These are phyloP conservation scores for Elsinoe necatrix DNA, from an alignment of 2,329 filamentous ascomycete species.

Conservation along the genomic window DNA sequence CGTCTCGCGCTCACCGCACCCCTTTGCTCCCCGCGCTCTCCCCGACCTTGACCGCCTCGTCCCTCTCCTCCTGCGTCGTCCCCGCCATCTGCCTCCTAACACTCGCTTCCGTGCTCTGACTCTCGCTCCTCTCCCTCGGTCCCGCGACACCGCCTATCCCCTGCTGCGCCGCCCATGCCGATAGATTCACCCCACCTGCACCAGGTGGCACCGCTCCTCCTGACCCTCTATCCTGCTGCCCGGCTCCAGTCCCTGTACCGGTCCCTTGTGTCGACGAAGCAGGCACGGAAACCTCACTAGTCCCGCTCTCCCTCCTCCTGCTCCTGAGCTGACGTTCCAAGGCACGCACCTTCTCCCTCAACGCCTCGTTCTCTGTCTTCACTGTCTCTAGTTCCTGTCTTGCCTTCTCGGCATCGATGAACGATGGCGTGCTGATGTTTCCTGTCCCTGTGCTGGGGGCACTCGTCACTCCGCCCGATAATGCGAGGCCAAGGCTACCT, in stretches of 20 bases:
- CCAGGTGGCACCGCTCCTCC: neutral
- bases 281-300: slow-evolving; percentile 21
- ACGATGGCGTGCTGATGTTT: slow-evolving; percentile 23
- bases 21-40: slow-evolving; percentile 29
- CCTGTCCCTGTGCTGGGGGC: slow-evolving; percentile 16
- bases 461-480: slow-evolving; percentile 17
- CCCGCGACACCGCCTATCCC: slow-evolving; percentile 27
- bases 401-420: slow-evolving; percentile 37
- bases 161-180: slow-evolving; percentile 25
- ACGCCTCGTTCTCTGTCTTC: slow-evolving; percentile 41
- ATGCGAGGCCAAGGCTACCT: neutral
- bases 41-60: slow-evolving; percentile 30
- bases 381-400: slow-evolving; percentile 41
- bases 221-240: neutral
- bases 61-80: slow-evolving; percentile 18
- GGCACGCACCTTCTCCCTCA: slow-evolving; percentile 41
- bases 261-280: neutral
- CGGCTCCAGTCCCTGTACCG: neutral
- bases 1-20: neutral
- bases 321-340: slow-evolving; percentile 37
- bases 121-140: slow-evolving; percentile 30
- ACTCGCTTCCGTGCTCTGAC: slow-evolving; percentile 31
- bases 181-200: slow-evolving; percentile 16
- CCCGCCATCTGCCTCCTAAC: slow-evolving; percentile 15
- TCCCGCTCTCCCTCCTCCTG: slow-evolving; percentile 24